Evolutionary conservation across 176 grass and related monocot genomes (phyloP).

Genomic region (Carex pumila): DNA sequence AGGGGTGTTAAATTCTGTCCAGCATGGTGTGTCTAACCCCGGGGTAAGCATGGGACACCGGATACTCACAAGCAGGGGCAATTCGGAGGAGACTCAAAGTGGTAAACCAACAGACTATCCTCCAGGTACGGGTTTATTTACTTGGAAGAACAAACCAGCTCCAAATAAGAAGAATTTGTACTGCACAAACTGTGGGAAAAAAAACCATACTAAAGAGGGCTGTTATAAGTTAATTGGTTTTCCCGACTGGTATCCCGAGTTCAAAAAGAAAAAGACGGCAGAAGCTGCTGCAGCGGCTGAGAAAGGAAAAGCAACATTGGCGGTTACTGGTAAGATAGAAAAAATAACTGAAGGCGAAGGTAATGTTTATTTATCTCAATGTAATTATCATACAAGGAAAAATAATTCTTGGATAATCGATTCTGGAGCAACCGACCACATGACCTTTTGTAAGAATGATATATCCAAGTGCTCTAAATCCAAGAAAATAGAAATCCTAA

Average conservation of each 20-base stretch:
- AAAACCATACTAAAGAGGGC: neutral
- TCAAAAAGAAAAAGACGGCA: neutral
- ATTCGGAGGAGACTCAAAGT: neutral
- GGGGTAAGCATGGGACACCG: neutral
- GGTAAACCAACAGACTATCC: neutral
- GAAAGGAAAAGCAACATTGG: neutral
- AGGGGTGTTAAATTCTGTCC: neutral
- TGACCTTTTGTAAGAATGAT: too few species aligned
- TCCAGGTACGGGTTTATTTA: neutral
- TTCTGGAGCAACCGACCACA: too few species aligned
- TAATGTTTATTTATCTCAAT: neutral
- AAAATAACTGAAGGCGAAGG: neutral
- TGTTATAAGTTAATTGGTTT: neutral
- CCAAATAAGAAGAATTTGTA: neutral
- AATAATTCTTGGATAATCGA: too few species aligned
- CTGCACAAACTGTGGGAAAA: neutral
- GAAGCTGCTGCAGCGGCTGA: neutral
- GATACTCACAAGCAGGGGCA: neutral
- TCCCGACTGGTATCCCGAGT: neutral
- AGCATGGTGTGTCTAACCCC: neutral
- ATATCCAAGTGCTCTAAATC: too few species aligned
- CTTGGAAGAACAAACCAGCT: neutral
- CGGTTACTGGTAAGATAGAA: neutral
- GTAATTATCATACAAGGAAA: neutral
- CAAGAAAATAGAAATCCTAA: too few species aligned